Evolutionary conservation across 2,329 filamentous ascomycete genomes (phyloP).

Genomic region (Hypoxylon sp.): DNA sequence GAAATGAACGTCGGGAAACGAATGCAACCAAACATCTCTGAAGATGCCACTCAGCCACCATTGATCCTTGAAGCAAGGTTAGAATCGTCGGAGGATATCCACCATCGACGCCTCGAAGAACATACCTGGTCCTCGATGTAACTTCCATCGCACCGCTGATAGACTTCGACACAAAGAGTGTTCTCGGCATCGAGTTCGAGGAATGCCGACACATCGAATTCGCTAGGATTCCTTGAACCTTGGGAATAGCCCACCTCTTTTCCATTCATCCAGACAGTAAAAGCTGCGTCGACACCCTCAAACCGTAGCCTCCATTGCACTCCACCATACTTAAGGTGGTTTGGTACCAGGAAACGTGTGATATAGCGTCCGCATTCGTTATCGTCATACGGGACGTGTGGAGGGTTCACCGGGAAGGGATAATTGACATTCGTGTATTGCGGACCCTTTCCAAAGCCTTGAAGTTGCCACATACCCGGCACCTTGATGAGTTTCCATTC

Average conservation of each 20-base stretch:
- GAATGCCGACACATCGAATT: slow-evolving; percentile 76
- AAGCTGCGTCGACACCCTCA: slow-evolving; percentile 81
- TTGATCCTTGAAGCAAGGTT: slow-evolving; percentile 65
- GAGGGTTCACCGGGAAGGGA: slow-evolving; percentile 75
- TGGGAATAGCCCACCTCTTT: slow-evolving; percentile 78
- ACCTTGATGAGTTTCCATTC: slow-evolving; percentile 68
- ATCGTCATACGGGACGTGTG: slow-evolving; percentile 74
- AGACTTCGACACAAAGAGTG: slow-evolving; percentile 75
- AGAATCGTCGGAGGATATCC: slow-evolving; percentile 9
- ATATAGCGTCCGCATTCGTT: slow-evolving; percentile 76
- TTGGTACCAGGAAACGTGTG: slow-evolving; percentile 67
- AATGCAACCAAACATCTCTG: slow-evolving; percentile 75
- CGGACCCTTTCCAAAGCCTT: slow-evolving; percentile 72
- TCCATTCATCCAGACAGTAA: slow-evolving; percentile 80
- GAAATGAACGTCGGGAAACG: slow-evolving; percentile 69
- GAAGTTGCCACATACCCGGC: slow-evolving; percentile 76
- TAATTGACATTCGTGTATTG: slow-evolving; percentile 76
- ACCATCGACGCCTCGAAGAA: neutral
- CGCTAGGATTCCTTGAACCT: slow-evolving; percentile 78
- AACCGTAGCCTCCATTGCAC: slow-evolving; percentile 77
- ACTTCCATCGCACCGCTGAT: slow-evolving; percentile 79
- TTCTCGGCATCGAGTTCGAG: slow-evolving; percentile 65
- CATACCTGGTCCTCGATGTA: slow-evolving; percentile 76
- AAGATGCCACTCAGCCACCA: slow-evolving; percentile 80
- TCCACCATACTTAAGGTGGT: slow-evolving; percentile 59